Evolutionary conservation across 257 asterid species (phyloP).

Genomic region (Paulownia fortunei): DNA sequence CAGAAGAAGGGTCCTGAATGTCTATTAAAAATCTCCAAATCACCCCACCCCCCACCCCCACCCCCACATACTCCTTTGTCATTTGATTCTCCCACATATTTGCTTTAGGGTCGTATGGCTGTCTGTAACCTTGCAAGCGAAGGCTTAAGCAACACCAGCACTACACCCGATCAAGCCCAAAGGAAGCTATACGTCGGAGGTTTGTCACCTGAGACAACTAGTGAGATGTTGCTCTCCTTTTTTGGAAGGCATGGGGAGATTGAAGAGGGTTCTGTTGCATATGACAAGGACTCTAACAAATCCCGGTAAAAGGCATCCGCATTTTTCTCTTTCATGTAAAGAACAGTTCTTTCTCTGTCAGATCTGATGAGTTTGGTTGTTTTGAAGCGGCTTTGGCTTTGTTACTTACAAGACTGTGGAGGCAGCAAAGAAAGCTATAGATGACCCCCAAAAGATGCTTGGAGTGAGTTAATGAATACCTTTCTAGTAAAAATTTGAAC

Average conservation of each 20-base stretch:
- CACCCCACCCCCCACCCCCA: background rate
- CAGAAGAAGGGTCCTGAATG: background rate
- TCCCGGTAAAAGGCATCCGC: constrained; percentile 60
- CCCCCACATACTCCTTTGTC: no score
- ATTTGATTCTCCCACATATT: constrained; percentile 26
- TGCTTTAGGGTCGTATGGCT: constrained; percentile 86
- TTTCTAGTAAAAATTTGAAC: constrained; percentile 8
- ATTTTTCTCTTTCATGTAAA: constrained; percentile 12
- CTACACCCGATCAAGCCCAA: constrained; percentile 72
- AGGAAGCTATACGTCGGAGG: constrained; percentile 84
- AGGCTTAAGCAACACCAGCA: constrained; percentile 57
- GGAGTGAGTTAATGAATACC: constrained; percentile 57
- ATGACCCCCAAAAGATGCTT: constrained; percentile 77
- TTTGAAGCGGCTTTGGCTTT: constrained; percentile 85
- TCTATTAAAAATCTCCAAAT: background rate
- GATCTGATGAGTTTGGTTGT: constrained; percentile 37
- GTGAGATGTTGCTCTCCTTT: constrained; percentile 72
- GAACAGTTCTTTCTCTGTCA: background rate
- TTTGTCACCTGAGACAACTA: constrained; percentile 78
- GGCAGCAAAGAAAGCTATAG: constrained; percentile 78
- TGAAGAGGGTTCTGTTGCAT: constrained; percentile 95
- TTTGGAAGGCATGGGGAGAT: constrained; percentile 73
- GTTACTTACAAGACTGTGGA: constrained; percentile 77
- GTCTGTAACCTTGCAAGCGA: constrained; percentile 87
- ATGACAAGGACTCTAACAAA: constrained; percentile 74